Evolutionary conservation across 768 basidiomycete species (phyloP), one percentile per base, ranked within the genome.

Genomic region (Suillus americanus): DNA sequence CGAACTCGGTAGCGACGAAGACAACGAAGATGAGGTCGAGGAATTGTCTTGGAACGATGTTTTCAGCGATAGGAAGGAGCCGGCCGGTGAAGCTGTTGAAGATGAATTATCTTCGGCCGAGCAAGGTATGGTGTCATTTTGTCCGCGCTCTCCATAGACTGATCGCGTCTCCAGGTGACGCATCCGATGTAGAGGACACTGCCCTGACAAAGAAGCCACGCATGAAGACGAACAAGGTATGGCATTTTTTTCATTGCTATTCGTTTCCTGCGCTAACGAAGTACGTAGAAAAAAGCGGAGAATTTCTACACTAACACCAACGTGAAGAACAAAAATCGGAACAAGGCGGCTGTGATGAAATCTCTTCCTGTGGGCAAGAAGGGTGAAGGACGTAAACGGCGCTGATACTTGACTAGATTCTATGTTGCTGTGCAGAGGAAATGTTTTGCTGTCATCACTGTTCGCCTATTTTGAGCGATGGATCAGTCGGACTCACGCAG

Each of bases 161-260:
- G n/a, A 72, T 55, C 41, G 14, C 35, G 56, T 65, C 33, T 41
- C 61, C 33, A 76, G 81, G 72, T 66, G 73, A 73, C 33, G 67
- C 64, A 30, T 70, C 75, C 1, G 79, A 80, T 16, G 77, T 77
- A 30, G 82, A 79, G 50, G 72, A 70, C 1, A 74, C 74, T 16
- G 71, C 69, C 9, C 70, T 71, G 37, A 62, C 73, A 18, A 80
- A 76, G 73, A 94, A 93, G 68, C 75, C 84, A 33, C 91, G 97
- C 20, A 92, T 97, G 93, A 97, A 86, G 70, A 99, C 97, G 1
- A 94, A 89, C 82, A 99, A 99, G 81, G 92, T 89, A 74, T 48
- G 66, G 2, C 45, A 51, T 63, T 16, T 56, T 38, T 9, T 64
- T 45, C n/a, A 13, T 37, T 63, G 16, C 40, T 14, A 20, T 25